Evolutionary conservation across 805 yeast species (phyloP).

Genomic region (Candida insectorum): DNA sequence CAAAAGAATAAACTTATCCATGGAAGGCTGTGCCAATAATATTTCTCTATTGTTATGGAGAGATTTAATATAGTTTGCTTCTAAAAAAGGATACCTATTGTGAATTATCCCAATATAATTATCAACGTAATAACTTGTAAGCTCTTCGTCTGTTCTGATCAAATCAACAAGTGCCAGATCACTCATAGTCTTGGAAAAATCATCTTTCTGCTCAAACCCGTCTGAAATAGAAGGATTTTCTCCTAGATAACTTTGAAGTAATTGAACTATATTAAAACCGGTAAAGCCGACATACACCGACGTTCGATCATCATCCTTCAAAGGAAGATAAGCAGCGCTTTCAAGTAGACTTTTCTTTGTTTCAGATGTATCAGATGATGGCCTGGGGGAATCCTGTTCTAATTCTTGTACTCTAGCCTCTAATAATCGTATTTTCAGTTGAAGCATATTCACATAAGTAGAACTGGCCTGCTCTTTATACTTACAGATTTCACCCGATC

Average conservation of each 20-base stretch:
- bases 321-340: constrained; percentile 8
- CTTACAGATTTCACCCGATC: background rate
- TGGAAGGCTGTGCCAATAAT: background rate
- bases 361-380: background rate
- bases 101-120: constrained; percentile 5
- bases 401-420: background rate
- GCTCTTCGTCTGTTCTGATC: background rate
- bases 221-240: too few relatives aligned
- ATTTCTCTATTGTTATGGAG: constrained; percentile 3
- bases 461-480: background rate
- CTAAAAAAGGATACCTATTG: constrained; percentile 6
- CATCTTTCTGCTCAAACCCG: too few relatives aligned
- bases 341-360: constrained; percentile 3
- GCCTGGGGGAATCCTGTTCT: background rate
- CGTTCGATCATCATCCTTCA: constrained; percentile 6
- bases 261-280: constrained; percentile 4
- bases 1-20: constrained; percentile 3
- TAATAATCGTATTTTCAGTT: background rate
- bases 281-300: constrained; percentile 6
- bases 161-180: background rate
- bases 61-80: background rate
- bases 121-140: constrained; percentile 4
- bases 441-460: background rate
- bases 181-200: background rate
- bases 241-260: constrained; percentile 5